Base-by-base conservation (phyloP, 2,329 filamentous ascomycete genomes). In the Colletotrichum paranaense region DNA sequence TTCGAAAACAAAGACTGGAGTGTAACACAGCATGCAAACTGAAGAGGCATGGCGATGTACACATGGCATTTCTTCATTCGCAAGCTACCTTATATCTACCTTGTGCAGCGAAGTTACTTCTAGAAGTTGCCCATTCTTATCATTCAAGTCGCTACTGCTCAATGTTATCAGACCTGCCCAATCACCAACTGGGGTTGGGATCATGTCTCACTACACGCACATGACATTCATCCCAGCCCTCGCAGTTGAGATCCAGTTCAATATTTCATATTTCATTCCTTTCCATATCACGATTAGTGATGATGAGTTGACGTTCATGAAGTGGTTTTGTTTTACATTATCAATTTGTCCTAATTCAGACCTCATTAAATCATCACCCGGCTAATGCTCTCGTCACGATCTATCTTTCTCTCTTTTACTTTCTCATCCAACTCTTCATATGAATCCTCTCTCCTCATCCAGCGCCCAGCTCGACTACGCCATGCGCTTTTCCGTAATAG, bases 401-500 rank as follows among this genome's bases (percentile, higher is more conserved):
- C 42, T 49, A 49, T 49, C 38, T 12, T 35, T 35, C 4, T 35
- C 42, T 49, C 42, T 49, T 49, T 11, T 22, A n/a, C 19, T 22
- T 49, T 8, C 19, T n/a, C 16, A 19, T 42, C 46, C 14, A 24
- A 1, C n/a, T n/a, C 62, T 1, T 19, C 57, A 28, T 26, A 7
- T 6, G 35, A 19, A 42, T 7, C 42, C 4, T 35, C 42, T 46
- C 8, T 28, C 30, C 32, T 32, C 26, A 7, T 26, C 26, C 12
- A 11, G 3, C 1, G 28, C 12, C 6, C 28, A 3, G 3, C 8
- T n/a, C 19, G 5, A 12, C n/a, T 9, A 49, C 9, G 9, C 16
- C 24, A 79, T 81, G 78, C 88, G 84, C 84, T 88, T 91, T 83
- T 92, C 91, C 4, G 86, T 84, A 76, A 95, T 93, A 1, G 87